A percentile compares a stretch with the other conserved stretches of the same genome.
Evolutionary conservation across 2,329 filamentous ascomycete genomes (phyloP).

Genomic region (Polytolypa hystricis): DNA sequence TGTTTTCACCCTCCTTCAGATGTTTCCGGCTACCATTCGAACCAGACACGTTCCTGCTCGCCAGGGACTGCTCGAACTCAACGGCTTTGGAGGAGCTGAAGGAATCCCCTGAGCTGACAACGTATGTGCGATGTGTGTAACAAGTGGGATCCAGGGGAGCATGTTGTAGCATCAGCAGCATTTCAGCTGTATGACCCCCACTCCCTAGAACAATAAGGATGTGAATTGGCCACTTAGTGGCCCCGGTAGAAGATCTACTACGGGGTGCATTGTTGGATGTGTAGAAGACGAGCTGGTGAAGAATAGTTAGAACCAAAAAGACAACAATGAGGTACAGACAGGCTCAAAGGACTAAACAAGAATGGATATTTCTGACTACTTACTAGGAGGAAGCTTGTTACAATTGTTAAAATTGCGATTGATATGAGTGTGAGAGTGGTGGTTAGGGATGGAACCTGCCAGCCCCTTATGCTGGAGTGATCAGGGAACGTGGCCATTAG

Average conservation of each 20-base stretch:
- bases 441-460: too few species aligned
- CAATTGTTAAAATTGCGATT: too few species aligned
- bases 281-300: too few species aligned
- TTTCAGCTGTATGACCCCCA: slow-evolving; percentile 89
- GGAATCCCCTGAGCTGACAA: slow-evolving; percentile 65
- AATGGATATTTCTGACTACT: too few species aligned
- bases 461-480: too few species aligned
- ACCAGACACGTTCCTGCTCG: slow-evolving; percentile 9
- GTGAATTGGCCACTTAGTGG: slow-evolving; percentile 38
- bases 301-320: too few species aligned
- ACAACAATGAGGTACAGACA: too few species aligned
- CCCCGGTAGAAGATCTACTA: not conserved
- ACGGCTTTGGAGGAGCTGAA: slow-evolving; percentile 55
- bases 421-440: too few species aligned
- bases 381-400: too few species aligned
- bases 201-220: slow-evolving; percentile 78
- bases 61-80: slow-evolving; percentile 48
- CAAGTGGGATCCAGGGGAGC: slow-evolving; percentile 33
- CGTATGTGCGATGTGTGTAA: slow-evolving; percentile 63
- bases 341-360: too few species aligned
- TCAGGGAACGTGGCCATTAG: too few species aligned
- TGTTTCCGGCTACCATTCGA: slow-evolving; percentile 8
- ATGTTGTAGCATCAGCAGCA: slow-evolving; percentile 72
- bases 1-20: slow-evolving; percentile 10
- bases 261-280: not conserved